These are phyloP conservation scores for Ploettnerulaceae sp. DNA, from an alignment of 2,329 filamentous ascomycete genomes.

Conservation along the genomic window DNA sequence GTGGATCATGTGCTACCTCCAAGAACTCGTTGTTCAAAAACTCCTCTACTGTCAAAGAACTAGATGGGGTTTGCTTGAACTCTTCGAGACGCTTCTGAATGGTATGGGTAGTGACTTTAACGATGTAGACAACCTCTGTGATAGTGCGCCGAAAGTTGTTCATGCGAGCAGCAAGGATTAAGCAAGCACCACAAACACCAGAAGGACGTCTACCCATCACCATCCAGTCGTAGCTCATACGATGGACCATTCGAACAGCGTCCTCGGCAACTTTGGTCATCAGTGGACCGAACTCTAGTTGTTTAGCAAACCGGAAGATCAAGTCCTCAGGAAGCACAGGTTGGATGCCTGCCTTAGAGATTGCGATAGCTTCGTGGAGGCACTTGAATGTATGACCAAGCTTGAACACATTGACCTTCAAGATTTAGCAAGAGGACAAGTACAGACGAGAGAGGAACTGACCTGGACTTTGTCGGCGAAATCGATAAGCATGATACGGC, in stretches of 20 bases:
- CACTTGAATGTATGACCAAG: constrained; percentile 87
- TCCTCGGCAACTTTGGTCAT: constrained; percentile 83
- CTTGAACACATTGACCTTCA: constrained; percentile 79
- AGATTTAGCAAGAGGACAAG: constrained; percentile 29
- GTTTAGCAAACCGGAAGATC: constrained; percentile 84
- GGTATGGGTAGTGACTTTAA: constrained; percentile 92
- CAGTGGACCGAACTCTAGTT: constrained; percentile 82
- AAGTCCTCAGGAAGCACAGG: constrained; percentile 83
- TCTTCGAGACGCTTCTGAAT: constrained; percentile 89
- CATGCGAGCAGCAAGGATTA: constrained; percentile 94
- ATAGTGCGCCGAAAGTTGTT: constrained; percentile 95
- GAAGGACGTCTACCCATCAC: constrained; percentile 88
- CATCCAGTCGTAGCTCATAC: constrained; percentile 98
- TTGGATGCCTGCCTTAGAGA: constrained; percentile 59
- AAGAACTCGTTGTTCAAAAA: constrained; percentile 69
- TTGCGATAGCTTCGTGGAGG: constrained; percentile 65
- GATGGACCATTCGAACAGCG: constrained; percentile 78
- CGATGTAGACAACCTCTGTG: constrained; percentile 93
- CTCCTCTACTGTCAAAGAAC: constrained; percentile 79
- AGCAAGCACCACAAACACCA: constrained; percentile 87
- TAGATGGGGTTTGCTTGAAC: constrained; percentile 82
- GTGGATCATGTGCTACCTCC: constrained; percentile 74
- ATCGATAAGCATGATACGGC: constrained; percentile 90
- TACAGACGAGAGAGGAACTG: constrained; percentile 18
- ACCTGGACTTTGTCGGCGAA: constrained; percentile 74